A percentile compares a stretch with the other conserved stretches of the same genome.
These are phyloP conservation scores for Penicillium nordicum DNA, from an alignment of 2,329 filamentous ascomycete species.

Conservation along the genomic window DNA sequence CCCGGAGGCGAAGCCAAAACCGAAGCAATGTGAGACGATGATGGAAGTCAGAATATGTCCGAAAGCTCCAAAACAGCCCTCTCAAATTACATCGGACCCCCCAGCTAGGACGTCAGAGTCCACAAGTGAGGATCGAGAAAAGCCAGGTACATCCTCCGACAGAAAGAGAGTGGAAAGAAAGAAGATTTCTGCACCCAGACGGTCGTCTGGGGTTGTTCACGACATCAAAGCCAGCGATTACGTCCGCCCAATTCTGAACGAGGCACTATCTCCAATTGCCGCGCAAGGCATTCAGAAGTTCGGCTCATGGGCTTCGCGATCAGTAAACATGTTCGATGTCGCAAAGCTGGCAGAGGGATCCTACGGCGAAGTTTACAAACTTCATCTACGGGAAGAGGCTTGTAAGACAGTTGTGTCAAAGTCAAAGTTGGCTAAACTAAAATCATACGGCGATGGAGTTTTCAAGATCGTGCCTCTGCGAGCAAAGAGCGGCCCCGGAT, in stretches of 20 bases:
- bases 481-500: slow-evolving; percentile 39
- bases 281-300: slow-evolving; percentile 40
- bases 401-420: slow-evolving; percentile 36
- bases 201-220: slow-evolving; percentile 34
- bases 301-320: slow-evolving; percentile 38
- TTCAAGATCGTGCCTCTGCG: slow-evolving; percentile 50
- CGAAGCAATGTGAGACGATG: slow-evolving; percentile 20
- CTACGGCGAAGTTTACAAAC: slow-evolving; percentile 63
- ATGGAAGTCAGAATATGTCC: slow-evolving; percentile 29
- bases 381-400: slow-evolving; percentile 43
- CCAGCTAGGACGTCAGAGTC: not conserved
- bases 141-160: not conserved
- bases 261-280: slow-evolving; percentile 36
- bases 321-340: slow-evolving; percentile 44
- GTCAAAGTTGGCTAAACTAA: slow-evolving; percentile 38
- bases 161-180: slow-evolving; percentile 14
- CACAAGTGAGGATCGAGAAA: not conserved
- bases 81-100: not conserved
- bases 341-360: slow-evolving; percentile 64
- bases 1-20: slow-evolving; percentile 8
- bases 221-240: slow-evolving; percentile 36
- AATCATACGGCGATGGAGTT: slow-evolving; percentile 42
- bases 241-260: slow-evolving; percentile 36
- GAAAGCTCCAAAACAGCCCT: not conserved
- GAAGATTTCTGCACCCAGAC: slow-evolving; percentile 20